Evolutionary conservation across 176 grass and related monocot species (phyloP).

Genomic region (Rhynchospora breviuscula): DNA sequence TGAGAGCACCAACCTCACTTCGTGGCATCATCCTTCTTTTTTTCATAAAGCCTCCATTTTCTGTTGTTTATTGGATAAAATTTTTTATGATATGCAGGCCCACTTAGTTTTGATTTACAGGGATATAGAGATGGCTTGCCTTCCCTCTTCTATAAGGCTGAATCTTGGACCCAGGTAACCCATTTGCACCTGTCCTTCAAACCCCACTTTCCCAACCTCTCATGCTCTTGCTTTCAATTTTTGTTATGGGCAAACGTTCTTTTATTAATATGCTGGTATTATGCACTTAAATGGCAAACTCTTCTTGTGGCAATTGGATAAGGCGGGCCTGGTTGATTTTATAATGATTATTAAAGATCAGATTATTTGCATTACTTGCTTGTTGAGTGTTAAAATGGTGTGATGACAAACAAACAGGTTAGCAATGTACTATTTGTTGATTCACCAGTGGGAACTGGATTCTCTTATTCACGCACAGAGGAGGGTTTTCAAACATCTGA

Average conservation of each 20-base stretch:
- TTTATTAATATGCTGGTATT: background rate
- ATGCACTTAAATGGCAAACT: background rate
- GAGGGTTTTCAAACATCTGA: slow-evolving; percentile 35
- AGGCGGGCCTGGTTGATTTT: background rate
- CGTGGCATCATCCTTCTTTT: background rate
- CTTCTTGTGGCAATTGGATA: background rate
- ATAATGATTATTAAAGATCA: background rate
- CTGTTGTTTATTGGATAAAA: background rate
- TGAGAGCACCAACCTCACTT: too few species aligned
- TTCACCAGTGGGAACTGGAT: slow-evolving; percentile 55
- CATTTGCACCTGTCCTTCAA: background rate
- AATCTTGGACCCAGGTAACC: slow-evolving; percentile 60
- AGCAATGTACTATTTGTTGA: slow-evolving; percentile 70
- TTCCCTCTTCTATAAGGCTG: slow-evolving; percentile 35
- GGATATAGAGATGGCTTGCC: slow-evolving; percentile 37
- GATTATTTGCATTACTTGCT: background rate
- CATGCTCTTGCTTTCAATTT: background rate
- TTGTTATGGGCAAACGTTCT: background rate
- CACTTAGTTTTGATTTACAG: slow-evolving; percentile 39
- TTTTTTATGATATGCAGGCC: slow-evolving; percentile 38
- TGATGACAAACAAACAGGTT: slow-evolving; percentile 26
- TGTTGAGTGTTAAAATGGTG: background rate
- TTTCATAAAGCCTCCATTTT: background rate
- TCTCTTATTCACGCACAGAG: slow-evolving; percentile 41
- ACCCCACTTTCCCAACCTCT: background rate